Evolutionary conservation across 176 grass and related monocot genomes (phyloP).

Genomic region (Echinochloa phyllopogon): DNA sequence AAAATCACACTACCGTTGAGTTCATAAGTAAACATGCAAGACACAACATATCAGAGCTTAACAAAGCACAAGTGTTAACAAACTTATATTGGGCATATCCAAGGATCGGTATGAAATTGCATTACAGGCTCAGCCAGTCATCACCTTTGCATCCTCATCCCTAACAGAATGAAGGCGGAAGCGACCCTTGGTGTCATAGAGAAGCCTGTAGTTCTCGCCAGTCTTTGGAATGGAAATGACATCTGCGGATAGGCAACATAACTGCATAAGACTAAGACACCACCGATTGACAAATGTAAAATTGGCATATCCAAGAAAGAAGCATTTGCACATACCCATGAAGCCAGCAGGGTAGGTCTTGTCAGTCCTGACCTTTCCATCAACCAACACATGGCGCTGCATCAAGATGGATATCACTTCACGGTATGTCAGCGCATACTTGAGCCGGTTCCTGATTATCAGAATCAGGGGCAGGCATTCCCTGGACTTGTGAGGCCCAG

Average conservation of each 20-base stretch:
- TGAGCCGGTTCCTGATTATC: constrained; percentile 76
- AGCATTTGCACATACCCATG: constrained; percentile 56
- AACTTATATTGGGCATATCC: no score
- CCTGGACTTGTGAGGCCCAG: constrained; percentile 73
- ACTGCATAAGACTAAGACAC: neutral
- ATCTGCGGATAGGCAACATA: constrained; percentile 31
- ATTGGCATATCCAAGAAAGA: neutral
- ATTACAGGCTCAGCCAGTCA: neutral
- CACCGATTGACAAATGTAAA: no score
- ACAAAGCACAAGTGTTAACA: neutral
- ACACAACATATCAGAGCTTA: no score
- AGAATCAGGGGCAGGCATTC: constrained; percentile 76
- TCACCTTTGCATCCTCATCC: constrained; percentile 75
- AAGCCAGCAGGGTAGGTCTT: constrained; percentile 88
- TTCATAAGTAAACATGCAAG: no score
- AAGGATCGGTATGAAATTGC: neutral
- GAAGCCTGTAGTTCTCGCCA: constrained; percentile 70
- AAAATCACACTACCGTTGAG: no score
- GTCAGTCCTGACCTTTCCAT: constrained; percentile 79
- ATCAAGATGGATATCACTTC: constrained; percentile 73
- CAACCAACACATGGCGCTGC: constrained; percentile 73
- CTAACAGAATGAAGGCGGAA: constrained; percentile 71
- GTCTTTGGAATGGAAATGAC: constrained; percentile 84
- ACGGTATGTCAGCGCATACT: constrained; percentile 66
- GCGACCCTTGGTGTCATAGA: constrained; percentile 89